Base-by-base conservation (phyloP, 441 rosid genomes). In the Erodium trifolium region DNA sequence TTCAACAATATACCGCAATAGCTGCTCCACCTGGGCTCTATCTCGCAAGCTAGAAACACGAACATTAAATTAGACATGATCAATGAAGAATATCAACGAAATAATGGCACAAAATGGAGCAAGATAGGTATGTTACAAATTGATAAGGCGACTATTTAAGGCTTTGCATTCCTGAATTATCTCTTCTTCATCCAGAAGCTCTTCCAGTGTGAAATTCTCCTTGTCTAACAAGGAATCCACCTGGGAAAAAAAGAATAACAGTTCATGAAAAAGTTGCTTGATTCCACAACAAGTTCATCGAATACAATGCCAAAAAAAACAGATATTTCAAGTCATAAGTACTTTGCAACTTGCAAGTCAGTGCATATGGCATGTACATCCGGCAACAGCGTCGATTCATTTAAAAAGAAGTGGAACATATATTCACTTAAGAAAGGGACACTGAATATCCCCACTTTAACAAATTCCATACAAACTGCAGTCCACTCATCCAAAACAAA, bases 1-100 rank as follows among this genome's bases (percentile, higher is more conserved):
- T 79, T 95, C 91, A 51, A 89, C 81, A 71, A 88, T 78, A 68
- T 86, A 91, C 27, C 78, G 79, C 80, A 91, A 69, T 9, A 91
- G 35, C 35, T 62, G 65, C 29, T 62, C 65, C 7, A 60, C 65
- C 29, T 70, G 78, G 43, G 66, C 49, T 63, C 74, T 75, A 57
- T 75, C 78, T 27, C 74, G 82, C 60, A 95, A 72, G 81, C 99
- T 95, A 80, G 73, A 78, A 73, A 39, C 23, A 71, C 17, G 71
- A 6, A 41, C 19, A 73, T 2, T 39, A 14, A 75, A 62, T 62
- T 53, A 53, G 60, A 16, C 60, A n/a, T 16, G 18, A 0, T 1
- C 19, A 53, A 53, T 12, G 60, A 14, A 53, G 60, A 53, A n/a
- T 14, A 53, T 53, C 51, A 23, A 23, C 27, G 27, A 23, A 23